Evolutionary conservation across 768 basidiomycete species (phyloP).

Genomic region (Baorangia bicolor): DNA sequence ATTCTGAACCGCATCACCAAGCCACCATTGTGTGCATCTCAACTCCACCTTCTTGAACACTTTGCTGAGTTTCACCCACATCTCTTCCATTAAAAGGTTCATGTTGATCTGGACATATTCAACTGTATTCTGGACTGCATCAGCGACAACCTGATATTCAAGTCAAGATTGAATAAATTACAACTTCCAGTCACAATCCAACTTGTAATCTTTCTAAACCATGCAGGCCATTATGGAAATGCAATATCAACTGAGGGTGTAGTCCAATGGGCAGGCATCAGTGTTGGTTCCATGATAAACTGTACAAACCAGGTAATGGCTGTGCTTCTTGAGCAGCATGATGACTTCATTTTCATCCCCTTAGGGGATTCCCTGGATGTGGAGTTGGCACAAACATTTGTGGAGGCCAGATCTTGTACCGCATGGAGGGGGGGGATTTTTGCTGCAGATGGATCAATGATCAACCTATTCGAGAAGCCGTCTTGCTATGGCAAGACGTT

Average conservation of each 20-base stretch:
- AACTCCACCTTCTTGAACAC: slow-evolving; percentile 1
- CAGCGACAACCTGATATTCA: slow-evolving; percentile 23
- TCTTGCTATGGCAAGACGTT: background rate
- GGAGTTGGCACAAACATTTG: background rate
- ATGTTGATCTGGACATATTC: slow-evolving; percentile 25
- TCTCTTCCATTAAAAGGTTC: slow-evolving; percentile 26
- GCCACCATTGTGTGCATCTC: background rate
- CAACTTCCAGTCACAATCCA: slow-evolving; percentile 31
- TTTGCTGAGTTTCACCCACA: slow-evolving; percentile 13
- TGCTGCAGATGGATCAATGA: slow-evolving; percentile 37
- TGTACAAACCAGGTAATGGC: slow-evolving; percentile 1
- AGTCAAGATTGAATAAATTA: slow-evolving; percentile 7
- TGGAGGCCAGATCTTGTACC: background rate
- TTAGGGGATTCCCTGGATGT: background rate
- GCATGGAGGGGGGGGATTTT: slow-evolving; percentile 38
- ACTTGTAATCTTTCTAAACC: slow-evolving; percentile 25
- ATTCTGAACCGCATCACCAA: background rate
- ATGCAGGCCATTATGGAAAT: slow-evolving; percentile 32
- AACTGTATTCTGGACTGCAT: slow-evolving; percentile 22
- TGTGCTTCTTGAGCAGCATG: background rate
- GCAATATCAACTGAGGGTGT: background rate
- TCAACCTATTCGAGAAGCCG: slow-evolving; percentile 13
- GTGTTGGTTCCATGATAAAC: background rate
- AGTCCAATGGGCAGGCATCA: slow-evolving; percentile 8
- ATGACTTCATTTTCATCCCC: background rate